Percentiles rank a stretch among this genome's conserved stretches.
Evolutionary conservation across 2,329 filamentous ascomycete species (phyloP).

Genomic region (Gyromitra esculenta): DNA sequence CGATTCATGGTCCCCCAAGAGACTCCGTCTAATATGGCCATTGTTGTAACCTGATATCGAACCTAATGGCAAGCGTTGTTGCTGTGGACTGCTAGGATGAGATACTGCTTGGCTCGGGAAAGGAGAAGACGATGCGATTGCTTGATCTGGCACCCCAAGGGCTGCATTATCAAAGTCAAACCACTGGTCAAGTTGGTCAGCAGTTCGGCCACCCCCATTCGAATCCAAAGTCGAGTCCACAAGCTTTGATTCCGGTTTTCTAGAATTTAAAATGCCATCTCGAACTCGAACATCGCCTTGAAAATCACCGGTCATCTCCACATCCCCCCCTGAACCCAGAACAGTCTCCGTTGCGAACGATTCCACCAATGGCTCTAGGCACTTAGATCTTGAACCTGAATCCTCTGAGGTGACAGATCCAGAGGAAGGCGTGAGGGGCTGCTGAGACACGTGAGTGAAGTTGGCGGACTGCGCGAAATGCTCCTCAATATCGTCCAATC

Average conservation of each 20-base stretch:
- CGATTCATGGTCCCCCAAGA: conserved; percentile 25
- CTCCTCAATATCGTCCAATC: conserved; percentile 34
- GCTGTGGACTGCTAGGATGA: conserved; percentile 26
- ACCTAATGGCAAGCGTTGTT: conserved; percentile 33
- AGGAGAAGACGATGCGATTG: conserved; percentile 25
- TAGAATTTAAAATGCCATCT: conserved; percentile 27
- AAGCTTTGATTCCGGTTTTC: conserved; percentile 36
- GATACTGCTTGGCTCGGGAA: conserved; percentile 26
- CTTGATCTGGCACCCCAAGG: conserved; percentile 30
- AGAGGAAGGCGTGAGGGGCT: conserved; percentile 47
- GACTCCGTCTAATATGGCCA: conserved; percentile 19
- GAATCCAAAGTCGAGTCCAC: conserved; percentile 30
- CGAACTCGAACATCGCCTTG: conserved; percentile 33
- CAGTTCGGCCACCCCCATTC: conserved; percentile 26
- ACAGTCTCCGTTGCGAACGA: conserved; percentile 43
- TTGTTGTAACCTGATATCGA: conserved; percentile 12
- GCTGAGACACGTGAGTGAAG: conserved; percentile 41
- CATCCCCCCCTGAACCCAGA: conserved; percentile 43
- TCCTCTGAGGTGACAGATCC: conserved; percentile 43
- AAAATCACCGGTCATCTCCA: conserved; percentile 46
- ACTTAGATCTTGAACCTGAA: conserved; percentile 27
- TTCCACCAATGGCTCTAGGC: conserved; percentile 17
- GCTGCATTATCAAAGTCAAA: conserved; percentile 48
- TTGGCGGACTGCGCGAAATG: conserved; percentile 29
- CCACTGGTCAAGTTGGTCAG: conserved; percentile 44